Evolutionary conservation across 495 filamentous ascomycete genomes (phyloP).

Genomic region (Hypoxylon lienhwacheense): DNA sequence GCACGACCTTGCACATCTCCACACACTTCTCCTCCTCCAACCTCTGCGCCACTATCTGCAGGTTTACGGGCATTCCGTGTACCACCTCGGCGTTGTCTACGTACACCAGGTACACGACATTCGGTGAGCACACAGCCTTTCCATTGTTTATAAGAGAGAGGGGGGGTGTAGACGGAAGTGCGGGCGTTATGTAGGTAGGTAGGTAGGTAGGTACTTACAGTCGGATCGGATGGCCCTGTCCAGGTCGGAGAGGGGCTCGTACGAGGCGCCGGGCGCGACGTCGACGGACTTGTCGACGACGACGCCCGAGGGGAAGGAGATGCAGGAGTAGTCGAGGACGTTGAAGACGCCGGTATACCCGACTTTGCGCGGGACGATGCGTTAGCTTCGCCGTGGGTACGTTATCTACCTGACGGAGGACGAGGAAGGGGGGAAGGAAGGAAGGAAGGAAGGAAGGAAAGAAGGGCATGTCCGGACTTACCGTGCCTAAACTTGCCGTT

Average conservation of each 20-base stretch:
- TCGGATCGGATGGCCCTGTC: conserved; percentile 73
- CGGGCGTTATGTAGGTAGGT: too few species aligned
- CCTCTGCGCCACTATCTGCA: conserved; percentile 78
- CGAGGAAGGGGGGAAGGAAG: too few species aligned
- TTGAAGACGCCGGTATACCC: conserved; percentile 80
- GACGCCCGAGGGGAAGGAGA: conserved; percentile 61
- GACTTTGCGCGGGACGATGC: too few species aligned
- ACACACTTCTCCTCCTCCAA: conserved; percentile 86
- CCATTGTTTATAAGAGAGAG: not conserved
- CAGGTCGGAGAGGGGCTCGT: conserved; percentile 64
- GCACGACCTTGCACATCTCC: conserved; percentile 70
- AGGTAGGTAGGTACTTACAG: conserved; percentile 53
- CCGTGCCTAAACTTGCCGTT: conserved; percentile 76
- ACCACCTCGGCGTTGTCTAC: conserved; percentile 67
- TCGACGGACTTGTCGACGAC: conserved; percentile 68
- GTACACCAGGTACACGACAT: not conserved
- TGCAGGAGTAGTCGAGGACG: conserved; percentile 40
- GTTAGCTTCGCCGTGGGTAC: too few species aligned
- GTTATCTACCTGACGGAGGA: too few species aligned
- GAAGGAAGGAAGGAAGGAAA: too few species aligned
- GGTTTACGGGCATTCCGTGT: conserved; percentile 74
- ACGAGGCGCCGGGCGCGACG: conserved; percentile 53
- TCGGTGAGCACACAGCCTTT: not conserved
- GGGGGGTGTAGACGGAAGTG: not conserved
- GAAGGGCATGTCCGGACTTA: conserved; percentile 36